Conservation (phyloP, 768 basidiomycete genomes). For the Russula emetica region DNA sequence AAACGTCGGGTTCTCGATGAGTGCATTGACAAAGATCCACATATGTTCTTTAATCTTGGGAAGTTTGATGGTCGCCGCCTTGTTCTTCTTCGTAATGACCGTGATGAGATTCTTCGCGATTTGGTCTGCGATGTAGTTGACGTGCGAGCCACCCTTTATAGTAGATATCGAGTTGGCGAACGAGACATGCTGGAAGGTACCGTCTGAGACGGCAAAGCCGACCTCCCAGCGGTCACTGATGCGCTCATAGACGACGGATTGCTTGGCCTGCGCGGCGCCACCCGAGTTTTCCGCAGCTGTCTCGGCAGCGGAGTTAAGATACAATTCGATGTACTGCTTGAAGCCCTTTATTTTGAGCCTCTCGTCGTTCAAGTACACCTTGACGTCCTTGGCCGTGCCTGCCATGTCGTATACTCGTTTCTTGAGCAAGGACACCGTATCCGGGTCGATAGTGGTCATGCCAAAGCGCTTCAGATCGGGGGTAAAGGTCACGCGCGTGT, state of each 20-base stretch:
- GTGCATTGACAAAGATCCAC: constrained; percentile 95
- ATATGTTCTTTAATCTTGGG: constrained; percentile 96
- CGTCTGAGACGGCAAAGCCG: constrained; percentile 91
- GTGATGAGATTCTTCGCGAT: constrained; percentile 80
- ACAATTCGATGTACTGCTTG: constrained; percentile 96
- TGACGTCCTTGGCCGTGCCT: constrained; percentile 89
- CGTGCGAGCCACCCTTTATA: constrained; percentile 94
- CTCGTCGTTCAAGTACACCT: constrained; percentile 91
- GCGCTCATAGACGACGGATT: constrained; percentile 76
- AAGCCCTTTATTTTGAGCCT: constrained; percentile 90
- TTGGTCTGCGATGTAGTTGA: constrained; percentile 78
- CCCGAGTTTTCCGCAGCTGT: constrained; percentile 65
- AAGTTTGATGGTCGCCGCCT: constrained; percentile 89
- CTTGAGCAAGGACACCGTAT: constrained; percentile 81
- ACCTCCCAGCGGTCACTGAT: constrained; percentile 87
- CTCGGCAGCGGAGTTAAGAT: constrained; percentile 71
- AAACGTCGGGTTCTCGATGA: constrained; percentile 97
- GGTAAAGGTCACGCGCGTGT: constrained; percentile 86
- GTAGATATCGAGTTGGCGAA: constrained; percentile 98
- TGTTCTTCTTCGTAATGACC: constrained; percentile 94
- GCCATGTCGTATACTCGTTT: constrained; percentile 97
- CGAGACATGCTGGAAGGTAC: constrained; percentile 88
- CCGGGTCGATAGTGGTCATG: constrained; percentile 87
- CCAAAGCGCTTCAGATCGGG: constrained; percentile 91
- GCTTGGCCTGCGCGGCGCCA: constrained; percentile 75